A percentile compares a stretch with the other conserved stretches of the same genome.
Conservation (phyloP, 2,329 filamentous ascomycete genomes). For the Claviceps paspali region DNA sequence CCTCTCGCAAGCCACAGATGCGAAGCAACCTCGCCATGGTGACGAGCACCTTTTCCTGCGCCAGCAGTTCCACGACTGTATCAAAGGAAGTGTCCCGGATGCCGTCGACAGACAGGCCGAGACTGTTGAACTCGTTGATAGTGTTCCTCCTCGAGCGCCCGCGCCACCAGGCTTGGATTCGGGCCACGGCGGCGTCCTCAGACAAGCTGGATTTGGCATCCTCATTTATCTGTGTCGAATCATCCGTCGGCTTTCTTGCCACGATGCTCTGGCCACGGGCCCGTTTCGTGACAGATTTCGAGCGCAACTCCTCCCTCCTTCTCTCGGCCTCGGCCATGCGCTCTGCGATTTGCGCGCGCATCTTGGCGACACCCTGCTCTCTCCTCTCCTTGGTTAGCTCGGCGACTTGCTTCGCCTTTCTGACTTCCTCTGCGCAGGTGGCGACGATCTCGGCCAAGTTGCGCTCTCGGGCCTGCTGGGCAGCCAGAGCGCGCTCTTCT, state of each 20-base stretch:
- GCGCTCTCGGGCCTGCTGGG: constrained; percentile 62
- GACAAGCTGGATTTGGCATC: constrained; percentile 28
- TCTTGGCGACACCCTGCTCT: constrained; percentile 54
- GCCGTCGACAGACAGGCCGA: constrained; percentile 55
- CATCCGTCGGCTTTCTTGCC: constrained; percentile 33
- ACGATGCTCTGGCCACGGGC: constrained; percentile 36
- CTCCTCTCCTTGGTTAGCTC: constrained; percentile 70
- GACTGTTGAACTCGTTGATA: constrained; percentile 48
- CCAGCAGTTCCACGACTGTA: constrained; percentile 53
- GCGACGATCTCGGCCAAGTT: constrained; percentile 72
- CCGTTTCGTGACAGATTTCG: constrained; percentile 35
- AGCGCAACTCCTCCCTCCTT: constrained; percentile 49
- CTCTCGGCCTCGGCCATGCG: constrained; percentile 63
- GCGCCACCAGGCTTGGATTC: constrained; percentile 59
- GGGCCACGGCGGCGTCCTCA: constrained; percentile 45
- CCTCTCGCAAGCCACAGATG: constrained; percentile 55
- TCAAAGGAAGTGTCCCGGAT: constrained; percentile 60
- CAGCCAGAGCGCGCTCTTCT: constrained; percentile 63
- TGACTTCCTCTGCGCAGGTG: constrained; percentile 68
- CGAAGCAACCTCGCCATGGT: constrained; percentile 52
- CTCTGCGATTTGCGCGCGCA: constrained; percentile 64
- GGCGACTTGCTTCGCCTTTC: constrained; percentile 67
- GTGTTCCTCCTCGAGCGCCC: constrained; percentile 39
- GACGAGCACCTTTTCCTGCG: constrained; percentile 48
- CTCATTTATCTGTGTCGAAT: constrained; percentile 32